Base-by-base conservation (phyloP, 2,329 filamentous ascomycete genomes). In the Dothidotthia symphoricarpi region DNA sequence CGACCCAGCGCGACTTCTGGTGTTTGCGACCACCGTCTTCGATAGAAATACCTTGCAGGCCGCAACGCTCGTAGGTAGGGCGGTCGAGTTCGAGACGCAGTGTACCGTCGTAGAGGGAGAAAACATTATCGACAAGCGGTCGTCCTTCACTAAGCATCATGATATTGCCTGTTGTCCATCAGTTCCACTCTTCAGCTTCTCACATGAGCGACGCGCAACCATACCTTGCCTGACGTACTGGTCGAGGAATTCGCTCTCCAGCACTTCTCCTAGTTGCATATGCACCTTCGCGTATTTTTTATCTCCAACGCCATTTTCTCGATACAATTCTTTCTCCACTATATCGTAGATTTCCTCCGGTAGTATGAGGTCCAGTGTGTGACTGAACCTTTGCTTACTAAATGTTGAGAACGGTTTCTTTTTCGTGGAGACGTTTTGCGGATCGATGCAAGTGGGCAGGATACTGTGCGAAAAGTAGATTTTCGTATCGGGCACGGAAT, bases 191-290 rank as follows among this genome's bases (percentile, higher is more conserved):
- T 22, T 9, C 19, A 22, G 19, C 19, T 22, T 9, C 19, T 22
- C 19, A 22, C 9, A 6, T 9, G 5, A 5, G 9, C 19, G 5
- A 22, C 5, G 5, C 51, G 87, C 66, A 32, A 94, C 72, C 59
- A 88, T 83, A 4, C 88, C 88, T 89, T 42, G 41, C 2, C 95
- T 95, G 51, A 97, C 83, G 60, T 94, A 90, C 28, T 82, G 74
- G n/a, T 79, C 84, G 57, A 95, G 89, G 55, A 96, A 95, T 0
- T 82, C 78, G 1, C 80, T 79, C 24, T 85, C 75, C 1, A 97
- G 63, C 4, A 97, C 61, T 41, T 88, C 81, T 7, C 75, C 76
- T 8, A 95, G 74, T 3, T 80, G 79, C 77, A 95, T 82, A 50
- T 80, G 78, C 2, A 95, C 80, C 43, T 80, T 77, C 22, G 78